Percentiles rank a stretch among this genome's conserved stretches.
phyloP scores from a whole-genome alignment of 2,329 filamentous ascomycete species.

The Neonectria sp. region DNA sequence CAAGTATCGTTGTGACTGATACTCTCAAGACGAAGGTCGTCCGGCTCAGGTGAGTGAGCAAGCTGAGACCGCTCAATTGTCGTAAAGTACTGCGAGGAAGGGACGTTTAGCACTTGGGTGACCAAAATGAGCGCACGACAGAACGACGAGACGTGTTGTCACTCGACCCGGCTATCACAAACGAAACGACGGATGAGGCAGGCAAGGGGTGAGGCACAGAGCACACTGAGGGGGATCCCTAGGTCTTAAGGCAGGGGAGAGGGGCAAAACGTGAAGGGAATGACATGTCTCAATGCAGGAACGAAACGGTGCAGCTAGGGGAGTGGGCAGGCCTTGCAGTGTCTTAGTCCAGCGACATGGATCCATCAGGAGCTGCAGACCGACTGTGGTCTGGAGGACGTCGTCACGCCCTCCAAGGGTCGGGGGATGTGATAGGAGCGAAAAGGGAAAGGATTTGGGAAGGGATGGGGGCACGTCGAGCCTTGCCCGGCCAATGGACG shows the following conservation, averaged over 20 bases:
- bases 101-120: slow-evolving; percentile 36
- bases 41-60: slow-evolving; percentile 60
- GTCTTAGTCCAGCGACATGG: slow-evolving; percentile 44
- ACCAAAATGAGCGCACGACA: slow-evolving; percentile 11
- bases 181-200: slow-evolving; percentile 23
- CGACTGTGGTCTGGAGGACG: slow-evolving; percentile 23
- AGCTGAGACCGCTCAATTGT: slow-evolving; percentile 79
- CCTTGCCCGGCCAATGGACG: slow-evolving; percentile 40
- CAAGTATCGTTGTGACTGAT: slow-evolving; percentile 36
- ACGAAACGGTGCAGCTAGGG: slow-evolving; percentile 49
- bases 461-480: slow-evolving; percentile 34
- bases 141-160: slow-evolving; percentile 16
- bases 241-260: slow-evolving; percentile 45
- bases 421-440: slow-evolving; percentile 43
- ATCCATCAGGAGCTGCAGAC: slow-evolving; percentile 44
- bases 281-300: slow-evolving; percentile 58
- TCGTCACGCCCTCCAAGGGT: slow-evolving; percentile 43
- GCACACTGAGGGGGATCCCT: slow-evolving; percentile 40
- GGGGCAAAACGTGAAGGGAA: slow-evolving; percentile 49
- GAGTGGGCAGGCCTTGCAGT: slow-evolving; percentile 39
- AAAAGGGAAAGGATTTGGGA: slow-evolving; percentile 34
- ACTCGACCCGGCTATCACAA: slow-evolving; percentile 23
- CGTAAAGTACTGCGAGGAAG: slow-evolving; percentile 75
- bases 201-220: slow-evolving; percentile 9
- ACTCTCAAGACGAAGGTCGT: slow-evolving; percentile 37